These are phyloP conservation scores for Heterobasidion parviporum DNA, from an alignment of 1,284 basidiomycete genomes.

Conservation along the genomic window DNA sequence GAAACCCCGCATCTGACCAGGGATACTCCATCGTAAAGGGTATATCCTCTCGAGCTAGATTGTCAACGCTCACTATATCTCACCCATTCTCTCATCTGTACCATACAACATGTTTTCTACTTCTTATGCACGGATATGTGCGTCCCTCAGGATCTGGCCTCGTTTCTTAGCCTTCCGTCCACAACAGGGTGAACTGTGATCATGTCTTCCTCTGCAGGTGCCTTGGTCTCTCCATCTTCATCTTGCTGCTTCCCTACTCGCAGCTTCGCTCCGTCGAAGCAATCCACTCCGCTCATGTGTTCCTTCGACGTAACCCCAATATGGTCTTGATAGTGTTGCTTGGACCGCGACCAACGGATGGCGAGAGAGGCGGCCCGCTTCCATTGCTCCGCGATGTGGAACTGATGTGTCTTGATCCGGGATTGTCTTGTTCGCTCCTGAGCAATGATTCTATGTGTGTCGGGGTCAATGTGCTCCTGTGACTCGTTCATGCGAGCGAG, in stretches of 20 bases:
- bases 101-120: too few relatives aligned
- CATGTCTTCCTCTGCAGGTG: conserved; percentile 41
- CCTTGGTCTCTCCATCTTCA: conserved; percentile 22
- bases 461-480: conserved; percentile 8
- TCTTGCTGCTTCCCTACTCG: conserved; percentile 17
- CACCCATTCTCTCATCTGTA: too few relatives aligned
- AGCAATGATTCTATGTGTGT: conserved; percentile 32
- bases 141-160: conserved; percentile 29
- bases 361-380: conserved; percentile 35
- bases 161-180: conserved; percentile 68
- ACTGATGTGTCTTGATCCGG: conserved; percentile 12
- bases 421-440: conserved; percentile 7
- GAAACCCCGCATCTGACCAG: not conserved
- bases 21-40: too few relatives aligned
- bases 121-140: too few relatives aligned
- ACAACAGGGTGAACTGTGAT: conserved; percentile 58
- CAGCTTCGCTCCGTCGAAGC: conserved; percentile 52
- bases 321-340: conserved; percentile 49
- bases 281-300: conserved; percentile 74
- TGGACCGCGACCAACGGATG: conserved; percentile 39
- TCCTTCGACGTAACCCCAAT: conserved; percentile 55
- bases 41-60: too few relatives aligned
- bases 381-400: conserved; percentile 34
- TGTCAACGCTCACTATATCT: too few relatives aligned
- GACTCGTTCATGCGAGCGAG: conserved; percentile 9